phyloP scores from a whole-genome alignment of 2,329 filamentous ascomycete species.

The Talaromyces albobiverticillius region DNA sequence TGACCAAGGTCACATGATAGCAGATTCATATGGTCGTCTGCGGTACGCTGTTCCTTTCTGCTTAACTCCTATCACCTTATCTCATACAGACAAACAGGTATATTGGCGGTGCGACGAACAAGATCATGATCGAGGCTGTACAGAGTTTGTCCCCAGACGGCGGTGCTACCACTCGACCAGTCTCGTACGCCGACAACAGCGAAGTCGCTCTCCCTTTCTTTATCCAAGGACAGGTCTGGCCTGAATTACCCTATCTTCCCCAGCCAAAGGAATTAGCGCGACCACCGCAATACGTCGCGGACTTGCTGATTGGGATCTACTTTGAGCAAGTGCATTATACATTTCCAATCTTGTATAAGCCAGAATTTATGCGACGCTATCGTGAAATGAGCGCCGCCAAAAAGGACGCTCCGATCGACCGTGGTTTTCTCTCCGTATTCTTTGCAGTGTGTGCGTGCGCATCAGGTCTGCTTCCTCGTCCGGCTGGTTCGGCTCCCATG shows the following conservation, averaged over 20 bases:
- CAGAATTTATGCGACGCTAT: background rate
- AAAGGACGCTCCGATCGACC: background rate
- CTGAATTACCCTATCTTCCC: background rate
- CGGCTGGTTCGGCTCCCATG: background rate
- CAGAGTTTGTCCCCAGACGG: background rate
- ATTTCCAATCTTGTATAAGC: background rate
- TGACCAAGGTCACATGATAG: background rate
- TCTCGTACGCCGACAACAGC: background rate
- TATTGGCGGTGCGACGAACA: background rate
- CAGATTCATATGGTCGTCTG: background rate
- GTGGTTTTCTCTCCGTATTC: background rate
- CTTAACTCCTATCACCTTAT: too few species aligned
- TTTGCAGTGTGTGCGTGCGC: background rate
- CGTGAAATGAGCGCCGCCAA: background rate
- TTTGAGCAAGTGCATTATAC: background rate
- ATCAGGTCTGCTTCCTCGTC: background rate
- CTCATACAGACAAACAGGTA: too few species aligned
- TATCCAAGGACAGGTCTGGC: background rate
- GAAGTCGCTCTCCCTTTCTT: background rate
- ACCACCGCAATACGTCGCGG: background rate
- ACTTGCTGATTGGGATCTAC: background rate
- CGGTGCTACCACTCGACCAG: background rate
- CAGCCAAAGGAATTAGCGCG: background rate
- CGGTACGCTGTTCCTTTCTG: background rate
- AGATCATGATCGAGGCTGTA: background rate